Percentiles rank a stretch among this genome's conserved stretches.
phyloP scores from a whole-genome alignment of 768 basidiomycete species.

The Boletus reticuloceps region DNA sequence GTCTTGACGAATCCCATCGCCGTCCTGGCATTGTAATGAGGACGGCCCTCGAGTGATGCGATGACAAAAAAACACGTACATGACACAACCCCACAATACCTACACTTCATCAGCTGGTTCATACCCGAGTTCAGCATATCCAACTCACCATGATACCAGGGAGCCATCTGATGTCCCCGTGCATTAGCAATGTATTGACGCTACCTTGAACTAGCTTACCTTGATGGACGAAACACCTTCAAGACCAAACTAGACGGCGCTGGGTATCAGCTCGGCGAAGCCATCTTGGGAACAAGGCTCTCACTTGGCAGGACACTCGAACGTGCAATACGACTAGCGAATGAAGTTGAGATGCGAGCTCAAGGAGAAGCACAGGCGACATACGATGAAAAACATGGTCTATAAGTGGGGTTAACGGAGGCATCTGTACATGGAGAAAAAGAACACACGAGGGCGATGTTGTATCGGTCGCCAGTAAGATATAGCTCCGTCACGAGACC shows the following conservation, averaged over 20 bases:
- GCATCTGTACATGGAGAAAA: not conserved
- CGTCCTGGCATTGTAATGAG: conserved; percentile 37
- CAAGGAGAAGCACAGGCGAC: conserved; percentile 15
- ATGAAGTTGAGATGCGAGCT: not conserved
- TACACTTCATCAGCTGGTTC: conserved; percentile 20
- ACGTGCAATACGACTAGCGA: conserved; percentile 32
- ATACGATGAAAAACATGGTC: conserved; percentile 72
- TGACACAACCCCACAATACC: conserved; percentile 64
- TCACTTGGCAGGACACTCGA: conserved; percentile 72
- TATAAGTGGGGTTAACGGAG: conserved; percentile 19
- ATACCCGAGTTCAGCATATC: not conserved
- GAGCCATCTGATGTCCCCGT: conserved; percentile 46
- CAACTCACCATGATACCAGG: conserved; percentile 57
- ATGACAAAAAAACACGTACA: conserved; percentile 35
- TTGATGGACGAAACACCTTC: conserved; percentile 63
- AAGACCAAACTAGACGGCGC: conserved; percentile 36
- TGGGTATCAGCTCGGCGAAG: not conserved
- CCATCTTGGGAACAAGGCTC: not conserved
- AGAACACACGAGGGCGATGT: conserved; percentile 55
- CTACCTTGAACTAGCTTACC: conserved; percentile 31
- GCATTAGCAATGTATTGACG: not conserved
- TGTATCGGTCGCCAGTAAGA: conserved; percentile 59
- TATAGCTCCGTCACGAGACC: conserved; percentile 56
- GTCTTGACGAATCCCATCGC: conserved; percentile 68
- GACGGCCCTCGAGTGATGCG: not conserved